phyloP scores from a whole-genome alignment of 805 yeast species.

The Cyberlindnera mycetangii region DNA sequence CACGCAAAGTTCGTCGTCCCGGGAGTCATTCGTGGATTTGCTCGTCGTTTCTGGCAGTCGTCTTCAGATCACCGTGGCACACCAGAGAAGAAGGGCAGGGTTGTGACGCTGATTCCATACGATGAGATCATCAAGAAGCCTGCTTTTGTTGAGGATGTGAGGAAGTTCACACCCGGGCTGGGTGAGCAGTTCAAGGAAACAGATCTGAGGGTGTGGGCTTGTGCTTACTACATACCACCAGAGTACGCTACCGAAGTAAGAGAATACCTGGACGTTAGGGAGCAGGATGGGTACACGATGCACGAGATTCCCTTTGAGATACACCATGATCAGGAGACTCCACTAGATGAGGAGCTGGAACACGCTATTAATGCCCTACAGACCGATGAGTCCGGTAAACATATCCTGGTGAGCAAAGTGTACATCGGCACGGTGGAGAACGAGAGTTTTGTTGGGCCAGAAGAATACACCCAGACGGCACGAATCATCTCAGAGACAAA shows the following conservation, averaged over 20 bases:
- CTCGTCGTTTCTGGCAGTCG: conserved; percentile 88
- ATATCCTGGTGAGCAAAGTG: conserved; percentile 52
- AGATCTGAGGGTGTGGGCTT: conserved; percentile 66
- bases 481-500: conserved; percentile 46
- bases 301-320: conserved; percentile 65
- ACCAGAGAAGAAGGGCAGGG: conserved; percentile 83
- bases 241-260: conserved; percentile 57
- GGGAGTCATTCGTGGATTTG: conserved; percentile 73
- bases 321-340: conserved; percentile 23
- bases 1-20: conserved; percentile 57
- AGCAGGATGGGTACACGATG: conserved; percentile 82
- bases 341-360: conserved; percentile 7
- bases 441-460: conserved; percentile 84
- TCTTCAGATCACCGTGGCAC: conserved; percentile 90
- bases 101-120: conserved; percentile 72
- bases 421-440: conserved; percentile 84
- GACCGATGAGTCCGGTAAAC: conserved; percentile 35
- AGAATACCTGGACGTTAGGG: conserved; percentile 74
- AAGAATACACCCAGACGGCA: conserved; percentile 57
- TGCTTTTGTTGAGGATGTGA: conserved; percentile 41
- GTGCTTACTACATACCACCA: conserved; percentile 77
- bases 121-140: conserved; percentile 45
- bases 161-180: conserved; percentile 25
- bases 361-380: conserved; percentile 26
- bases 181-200: conserved; percentile 32